Conservation (phyloP, 805 yeast species). For the Sungouiella thailandica region DNA sequence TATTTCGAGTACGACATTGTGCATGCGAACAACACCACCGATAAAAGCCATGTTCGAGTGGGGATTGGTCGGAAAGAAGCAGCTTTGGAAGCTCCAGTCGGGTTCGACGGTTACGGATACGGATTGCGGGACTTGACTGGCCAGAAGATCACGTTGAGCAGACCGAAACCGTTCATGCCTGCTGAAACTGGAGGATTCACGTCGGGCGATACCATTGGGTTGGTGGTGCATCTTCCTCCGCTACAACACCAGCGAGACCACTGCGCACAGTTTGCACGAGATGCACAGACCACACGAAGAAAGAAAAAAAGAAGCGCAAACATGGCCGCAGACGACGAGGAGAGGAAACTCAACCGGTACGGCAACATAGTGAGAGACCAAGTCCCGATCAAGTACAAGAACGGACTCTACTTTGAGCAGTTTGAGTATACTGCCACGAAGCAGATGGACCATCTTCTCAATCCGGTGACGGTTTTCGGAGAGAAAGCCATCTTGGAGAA, state of each 20-base stretch:
- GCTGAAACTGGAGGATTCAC: conserved; percentile 42
- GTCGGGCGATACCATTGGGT: conserved; percentile 80
- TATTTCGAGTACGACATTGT: conserved; percentile 73
- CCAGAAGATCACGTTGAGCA: conserved; percentile 68
- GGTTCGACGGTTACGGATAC: conserved; percentile 91
- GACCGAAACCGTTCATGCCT: conserved; percentile 53
- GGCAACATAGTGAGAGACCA: conserved; percentile 69
- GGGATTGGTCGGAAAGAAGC: conserved; percentile 88
- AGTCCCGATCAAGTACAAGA: conserved; percentile 79
- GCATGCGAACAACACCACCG: conserved; percentile 27
- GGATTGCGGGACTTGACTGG: conserved; percentile 80
- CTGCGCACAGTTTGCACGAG: conserved; percentile 25
- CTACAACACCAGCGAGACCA: conserved; percentile 39
- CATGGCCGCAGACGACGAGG: conserved; percentile 12
- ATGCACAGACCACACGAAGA: conserved; percentile 12
- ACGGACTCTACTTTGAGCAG: conserved; percentile 75
- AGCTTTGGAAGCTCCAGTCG: conserved; percentile 89
- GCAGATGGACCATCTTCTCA: conserved; percentile 66
- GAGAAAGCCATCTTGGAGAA: conserved; percentile 57
- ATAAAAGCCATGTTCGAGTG: conserved; percentile 60
- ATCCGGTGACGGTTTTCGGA: conserved; percentile 68
- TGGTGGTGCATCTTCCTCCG: conserved; percentile 66
- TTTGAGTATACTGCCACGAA: conserved; percentile 71
- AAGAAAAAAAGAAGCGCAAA: conserved; percentile 9
- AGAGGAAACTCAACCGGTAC: conserved; percentile 5